Conservation (phyloP, 1,139 yeast genomes). For the Scheffersomyces parashehatae region DNA sequence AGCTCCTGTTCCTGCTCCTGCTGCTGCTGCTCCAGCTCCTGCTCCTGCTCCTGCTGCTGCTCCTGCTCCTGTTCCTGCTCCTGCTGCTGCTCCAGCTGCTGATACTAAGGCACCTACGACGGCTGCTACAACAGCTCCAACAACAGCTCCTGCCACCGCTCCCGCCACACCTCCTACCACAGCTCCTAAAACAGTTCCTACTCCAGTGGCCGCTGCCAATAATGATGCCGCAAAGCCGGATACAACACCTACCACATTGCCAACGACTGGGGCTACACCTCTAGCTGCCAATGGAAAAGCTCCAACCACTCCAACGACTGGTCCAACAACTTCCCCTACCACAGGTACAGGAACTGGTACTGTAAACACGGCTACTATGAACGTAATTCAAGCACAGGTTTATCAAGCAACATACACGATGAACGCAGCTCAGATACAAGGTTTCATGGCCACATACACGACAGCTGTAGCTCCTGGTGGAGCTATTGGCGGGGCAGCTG, state of each 20-base stretch:
- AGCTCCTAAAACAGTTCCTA: conserved; percentile 22
- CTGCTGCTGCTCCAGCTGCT: conserved; percentile 8
- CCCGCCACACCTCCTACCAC: conserved; percentile 22
- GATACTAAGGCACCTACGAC: no score
- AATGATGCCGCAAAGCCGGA: conserved; percentile 11
- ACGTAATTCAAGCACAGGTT: not conserved
- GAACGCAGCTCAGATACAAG: not conserved
- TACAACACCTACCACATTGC: not conserved
- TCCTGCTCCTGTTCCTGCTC: conserved; percentile 12
- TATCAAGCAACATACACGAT: not conserved
- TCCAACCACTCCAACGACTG: not conserved
- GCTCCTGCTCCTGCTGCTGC: conserved; percentile 45
- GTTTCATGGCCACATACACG: no score
- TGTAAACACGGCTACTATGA: not conserved
- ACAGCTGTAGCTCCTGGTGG: no score
- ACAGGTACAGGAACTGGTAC: not conserved
- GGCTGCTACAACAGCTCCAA: conserved; percentile 16
- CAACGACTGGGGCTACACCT: not conserved
- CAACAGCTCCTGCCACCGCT: conserved; percentile 3
- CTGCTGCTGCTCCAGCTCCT: conserved; percentile 10
- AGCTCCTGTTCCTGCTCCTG: conserved; percentile 11
- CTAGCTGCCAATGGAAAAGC: not conserved
- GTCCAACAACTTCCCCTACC: not conserved
- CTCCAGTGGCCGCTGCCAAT: conserved; percentile 8
- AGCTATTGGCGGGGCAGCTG: not conserved